Evolutionary conservation across 2,329 filamentous ascomycete genomes (phyloP), one percentile per base, ranked within the genome.

Genomic region (Phoma sp.): DNA sequence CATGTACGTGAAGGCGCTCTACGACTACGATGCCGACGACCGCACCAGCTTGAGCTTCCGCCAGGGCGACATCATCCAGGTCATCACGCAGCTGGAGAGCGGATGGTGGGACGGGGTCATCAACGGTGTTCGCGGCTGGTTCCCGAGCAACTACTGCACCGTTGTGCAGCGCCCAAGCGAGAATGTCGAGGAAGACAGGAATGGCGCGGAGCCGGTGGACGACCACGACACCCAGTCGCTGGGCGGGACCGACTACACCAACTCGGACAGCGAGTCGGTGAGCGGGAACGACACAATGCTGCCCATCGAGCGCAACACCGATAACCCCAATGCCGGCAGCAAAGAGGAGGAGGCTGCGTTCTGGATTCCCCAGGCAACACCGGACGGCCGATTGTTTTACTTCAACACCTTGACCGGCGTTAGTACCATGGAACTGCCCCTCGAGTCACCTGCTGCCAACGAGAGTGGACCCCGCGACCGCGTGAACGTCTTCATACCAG

Each of bases 41-140:
- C 88, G 92, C 68, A 98, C 93, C 40, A 97, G 93, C 79, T 80
- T 99, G 73, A 98, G 93, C 78, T 99, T 99, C 77, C 91, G 92
- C 68, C 90, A 96, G 75, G 95, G 95, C 70, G 95, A 99, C 78
- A 87, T 98, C 64, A 99, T 99, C 68, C 93, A 98, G 78, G 95
- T 99, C 67, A 93, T 99, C 68, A 99, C 95, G 47, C 93, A 97
- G 78, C 83, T 98, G 52, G 95, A 99, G 76, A 98, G 93, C 69
- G 95, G 95, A 51, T 99, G 95, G 95, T 99, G 95, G 95, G 95
- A 99, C 78, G 95, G 95, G 42, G 92, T 99, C 50, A 96, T 99
- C 74, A 95, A 97, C 70, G 92, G 93, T 54, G 90, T 96, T 65
- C 88, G 95, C 73, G 95, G 95, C 74, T 99, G 95, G 95, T 99